Evolutionary conservation across 352 stramenopile species (phyloP), one percentile per base, ranked within the genome.

Genomic region (Phytophthora sp.): DNA sequence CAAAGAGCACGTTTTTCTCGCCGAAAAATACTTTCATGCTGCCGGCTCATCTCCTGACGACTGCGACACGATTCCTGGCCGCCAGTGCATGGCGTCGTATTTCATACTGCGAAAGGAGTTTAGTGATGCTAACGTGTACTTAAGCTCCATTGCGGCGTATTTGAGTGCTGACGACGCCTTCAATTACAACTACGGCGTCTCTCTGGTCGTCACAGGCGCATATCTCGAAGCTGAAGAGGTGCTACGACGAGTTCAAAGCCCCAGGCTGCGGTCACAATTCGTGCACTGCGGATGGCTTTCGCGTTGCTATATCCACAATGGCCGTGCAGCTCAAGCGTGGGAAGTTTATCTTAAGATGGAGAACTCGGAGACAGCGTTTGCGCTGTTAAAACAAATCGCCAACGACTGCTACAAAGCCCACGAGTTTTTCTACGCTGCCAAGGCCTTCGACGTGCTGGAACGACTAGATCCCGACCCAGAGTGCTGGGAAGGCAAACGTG

Each of bases 151-250:
- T 30, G 60, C 69, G 9, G 69, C 73, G 56, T 90, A 89, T 56
- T 64, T 90, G 49, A 65, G 53, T 38, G 63, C 69, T 4, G 76
- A 71, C 36, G 84, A 93, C 33, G 71, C 78, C 3, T 94, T 94
- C 69, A 91, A 94, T 66, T 92, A 82, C 82, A 94, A 94, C 62
- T 90, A 90, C 59, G 85, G 82, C 2, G 29, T 90, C 15, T 78
- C 78, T 3, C 62, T 94, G 9, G 85, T 80, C n/a, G 71, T 76
- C 1, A 55, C 63, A 1, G 83, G 79, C 2, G 63, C 71, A 0
- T 92, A 71, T 41, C 46, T 47, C 3, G 81, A 91, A 35, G 85
- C 74, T 0, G 78, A 90, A 52, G 79, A 88, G 26, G 66, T 77
- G n/a, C 52, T 94, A 7, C 42, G 77, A 1, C 80, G 82, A 13